Evolutionary conservation across 768 basidiomycete species (phyloP).

Genomic region (Auriscalpium microsporum): DNA sequence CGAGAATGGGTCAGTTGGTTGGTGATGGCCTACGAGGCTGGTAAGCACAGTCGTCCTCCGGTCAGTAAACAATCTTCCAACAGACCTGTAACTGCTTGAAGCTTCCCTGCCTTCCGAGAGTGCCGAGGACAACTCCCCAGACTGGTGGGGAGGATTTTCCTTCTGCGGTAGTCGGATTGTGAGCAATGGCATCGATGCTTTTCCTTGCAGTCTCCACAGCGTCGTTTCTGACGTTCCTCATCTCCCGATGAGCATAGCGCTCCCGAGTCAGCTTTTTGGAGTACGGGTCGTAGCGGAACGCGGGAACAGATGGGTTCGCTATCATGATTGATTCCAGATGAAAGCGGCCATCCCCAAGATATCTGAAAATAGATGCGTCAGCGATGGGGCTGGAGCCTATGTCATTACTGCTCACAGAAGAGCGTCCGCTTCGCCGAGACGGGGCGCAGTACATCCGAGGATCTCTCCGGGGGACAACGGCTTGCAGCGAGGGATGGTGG

Average conservation of each 20-base stretch:
- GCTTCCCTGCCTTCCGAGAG: constrained; percentile 90
- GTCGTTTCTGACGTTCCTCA: constrained; percentile 65
- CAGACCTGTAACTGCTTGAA: constrained; percentile 75
- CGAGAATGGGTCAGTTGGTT: constrained; percentile 52
- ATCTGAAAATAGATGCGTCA: constrained; percentile 40
- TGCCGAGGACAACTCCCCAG: constrained; percentile 94
- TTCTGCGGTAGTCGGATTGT: constrained; percentile 1
- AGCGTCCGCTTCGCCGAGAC: constrained; percentile 72
- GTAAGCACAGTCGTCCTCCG: neutral
- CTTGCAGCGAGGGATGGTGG: constrained; percentile 75
- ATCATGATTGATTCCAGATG: constrained; percentile 99
- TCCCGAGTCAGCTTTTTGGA: constrained; percentile 95
- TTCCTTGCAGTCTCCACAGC: constrained; percentile 69
- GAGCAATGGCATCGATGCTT: constrained; percentile 36
- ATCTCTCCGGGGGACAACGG: constrained; percentile 97
- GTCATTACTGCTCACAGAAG: constrained; percentile 54
- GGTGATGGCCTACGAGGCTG: constrained; percentile 53
- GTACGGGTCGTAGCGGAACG: constrained; percentile 97
- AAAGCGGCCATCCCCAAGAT: constrained; percentile 96
- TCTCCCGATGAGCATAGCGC: constrained; percentile 81
- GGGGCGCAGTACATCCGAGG: constrained; percentile 92
- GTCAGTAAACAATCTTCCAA: neutral
- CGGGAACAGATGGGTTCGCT: constrained; percentile 90
- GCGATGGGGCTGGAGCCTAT: neutral
- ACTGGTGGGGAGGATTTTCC: constrained; percentile 20